Percentiles rank a stretch among this genome's conserved stretches.
phyloP scores from a whole-genome alignment of 345 rosid genomes.

The Acer negundo region DNA sequence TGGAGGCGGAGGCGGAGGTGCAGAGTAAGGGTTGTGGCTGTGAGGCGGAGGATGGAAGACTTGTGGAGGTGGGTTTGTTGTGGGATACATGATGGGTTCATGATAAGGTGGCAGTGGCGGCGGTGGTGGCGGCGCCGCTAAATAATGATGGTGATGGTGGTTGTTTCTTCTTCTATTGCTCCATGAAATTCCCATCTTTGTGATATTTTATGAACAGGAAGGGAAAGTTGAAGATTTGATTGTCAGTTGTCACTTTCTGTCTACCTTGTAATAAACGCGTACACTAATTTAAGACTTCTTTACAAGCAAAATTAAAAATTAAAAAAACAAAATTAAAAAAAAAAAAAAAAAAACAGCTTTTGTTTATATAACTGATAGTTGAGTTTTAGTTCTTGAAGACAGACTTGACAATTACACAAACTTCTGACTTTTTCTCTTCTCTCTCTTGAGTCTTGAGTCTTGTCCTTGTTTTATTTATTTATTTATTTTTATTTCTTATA shows the following conservation, averaged over 20 bases:
- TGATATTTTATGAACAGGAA: neutral
- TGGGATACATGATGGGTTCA: conserved; percentile 24
- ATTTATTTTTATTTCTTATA: too few species aligned
- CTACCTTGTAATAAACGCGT: neutral
- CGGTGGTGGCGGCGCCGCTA: conserved; percentile 38
- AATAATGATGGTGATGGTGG: conserved; percentile 37
- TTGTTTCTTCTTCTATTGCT: conserved; percentile 68
- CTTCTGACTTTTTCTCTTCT: neutral
- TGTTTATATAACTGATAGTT: too few species aligned
- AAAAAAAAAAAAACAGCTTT: neutral
- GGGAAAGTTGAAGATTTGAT: conserved; percentile 1
- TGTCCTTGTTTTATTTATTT: neutral
- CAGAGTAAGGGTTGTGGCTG: conserved; percentile 31
- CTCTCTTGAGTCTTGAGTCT: neutral
- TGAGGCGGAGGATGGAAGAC: conserved; percentile 33
- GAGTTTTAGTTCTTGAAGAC: neutral
- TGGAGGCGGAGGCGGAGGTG: conserved; percentile 30
- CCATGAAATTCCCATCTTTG: conserved; percentile 71
- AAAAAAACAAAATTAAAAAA: neutral
- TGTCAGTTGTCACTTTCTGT: neutral
- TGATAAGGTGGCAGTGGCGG: conserved; percentile 30
- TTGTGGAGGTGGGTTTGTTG: conserved; percentile 32
- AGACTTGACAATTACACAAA: neutral
- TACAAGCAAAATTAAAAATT: too few species aligned
- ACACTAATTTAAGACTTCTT: neutral